phyloP scores from a whole-genome alignment of 352 stramenopile genomes.

The Pythium rishiriense region DNA sequence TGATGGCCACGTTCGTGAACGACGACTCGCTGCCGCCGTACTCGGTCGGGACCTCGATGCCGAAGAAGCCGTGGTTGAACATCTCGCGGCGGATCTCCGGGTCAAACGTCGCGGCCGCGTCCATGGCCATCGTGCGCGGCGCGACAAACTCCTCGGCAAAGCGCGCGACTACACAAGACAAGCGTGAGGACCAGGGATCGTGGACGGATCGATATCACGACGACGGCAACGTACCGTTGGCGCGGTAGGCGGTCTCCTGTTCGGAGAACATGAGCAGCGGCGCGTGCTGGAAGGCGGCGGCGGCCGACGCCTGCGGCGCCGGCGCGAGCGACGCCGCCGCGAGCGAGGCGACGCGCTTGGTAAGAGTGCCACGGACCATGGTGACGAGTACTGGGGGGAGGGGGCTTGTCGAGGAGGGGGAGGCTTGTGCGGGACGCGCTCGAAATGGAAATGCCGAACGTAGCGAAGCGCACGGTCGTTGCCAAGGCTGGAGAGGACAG shows the following conservation, averaged over 20 bases:
- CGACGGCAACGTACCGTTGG: not conserved
- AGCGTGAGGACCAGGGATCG: not conserved
- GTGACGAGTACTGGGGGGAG: too few species aligned
- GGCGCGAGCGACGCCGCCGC: not conserved
- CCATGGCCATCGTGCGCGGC: constrained; percentile 92
- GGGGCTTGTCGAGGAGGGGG: too few species aligned
- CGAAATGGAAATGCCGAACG: not conserved
- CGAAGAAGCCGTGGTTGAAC: constrained; percentile 94
- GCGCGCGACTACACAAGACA: constrained; percentile 43
- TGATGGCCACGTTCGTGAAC: constrained; percentile 95
- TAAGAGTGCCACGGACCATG: constrained; percentile 1
- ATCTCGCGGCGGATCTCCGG: constrained; percentile 87
- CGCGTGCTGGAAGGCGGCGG: constrained; percentile 3
- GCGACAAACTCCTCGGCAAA: constrained; percentile 84
- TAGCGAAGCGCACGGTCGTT: too few species aligned
- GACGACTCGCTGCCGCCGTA: constrained; percentile 91
- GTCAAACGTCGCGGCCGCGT: constrained; percentile 88
- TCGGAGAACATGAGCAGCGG: constrained; percentile 4
- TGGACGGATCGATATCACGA: not conserved
- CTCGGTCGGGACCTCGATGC: constrained; percentile 94
- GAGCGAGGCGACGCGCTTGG: constrained; percentile 7
- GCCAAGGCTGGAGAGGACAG: too few species aligned
- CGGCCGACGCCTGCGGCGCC: not conserved
- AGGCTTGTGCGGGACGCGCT: too few species aligned
- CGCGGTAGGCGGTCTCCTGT: constrained; percentile 5